phyloP scores from a whole-genome alignment of 2,329 filamentous ascomycete genomes.

The Didymella glomerata region DNA sequence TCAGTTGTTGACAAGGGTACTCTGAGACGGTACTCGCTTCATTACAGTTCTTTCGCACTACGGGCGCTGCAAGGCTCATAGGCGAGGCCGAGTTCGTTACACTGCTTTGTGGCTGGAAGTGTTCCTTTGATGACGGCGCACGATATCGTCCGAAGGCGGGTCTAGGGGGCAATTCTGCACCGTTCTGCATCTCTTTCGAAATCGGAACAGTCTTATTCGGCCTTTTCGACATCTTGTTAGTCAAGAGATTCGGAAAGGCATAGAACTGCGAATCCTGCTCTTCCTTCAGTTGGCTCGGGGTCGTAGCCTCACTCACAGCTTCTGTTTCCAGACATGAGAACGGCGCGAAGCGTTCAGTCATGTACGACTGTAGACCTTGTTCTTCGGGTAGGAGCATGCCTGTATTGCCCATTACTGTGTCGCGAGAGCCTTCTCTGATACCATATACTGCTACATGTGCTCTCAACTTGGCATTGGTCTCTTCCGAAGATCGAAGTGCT shows the following conservation, averaged over 20 bases:
- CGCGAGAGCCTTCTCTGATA: conserved; percentile 30
- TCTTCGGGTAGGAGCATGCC: conserved; percentile 60
- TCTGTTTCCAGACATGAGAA: conserved; percentile 41
- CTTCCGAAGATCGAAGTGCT: conserved; percentile 13
- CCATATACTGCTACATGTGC: conserved; percentile 27
- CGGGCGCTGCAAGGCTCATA: conserved; percentile 14
- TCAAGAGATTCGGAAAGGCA: conserved; percentile 22
- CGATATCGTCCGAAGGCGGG: conserved; percentile 33
- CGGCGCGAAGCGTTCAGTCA: conserved; percentile 45
- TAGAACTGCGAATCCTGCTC: conserved; percentile 24
- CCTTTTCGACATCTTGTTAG: conserved; percentile 14
- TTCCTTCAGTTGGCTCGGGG: conserved; percentile 18
- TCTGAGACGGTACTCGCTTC: not conserved
- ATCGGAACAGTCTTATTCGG: conserved; percentile 10
- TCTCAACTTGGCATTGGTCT: conserved; percentile 17
- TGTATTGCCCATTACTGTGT: conserved; percentile 58
- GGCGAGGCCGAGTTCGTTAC: conserved; percentile 33
- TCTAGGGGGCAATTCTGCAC: conserved; percentile 25
- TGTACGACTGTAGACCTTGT: conserved; percentile 52
- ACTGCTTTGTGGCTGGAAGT: conserved; percentile 33
- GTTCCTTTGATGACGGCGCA: conserved; percentile 29
- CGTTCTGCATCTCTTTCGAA: conserved; percentile 25
- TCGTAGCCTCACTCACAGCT: conserved; percentile 12
- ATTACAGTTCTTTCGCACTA: conserved; percentile 8
- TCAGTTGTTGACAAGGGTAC: conserved; percentile 5